Conservation (phyloP, 768 basidiomycete genomes). For the Mycena polygramma region DNA sequence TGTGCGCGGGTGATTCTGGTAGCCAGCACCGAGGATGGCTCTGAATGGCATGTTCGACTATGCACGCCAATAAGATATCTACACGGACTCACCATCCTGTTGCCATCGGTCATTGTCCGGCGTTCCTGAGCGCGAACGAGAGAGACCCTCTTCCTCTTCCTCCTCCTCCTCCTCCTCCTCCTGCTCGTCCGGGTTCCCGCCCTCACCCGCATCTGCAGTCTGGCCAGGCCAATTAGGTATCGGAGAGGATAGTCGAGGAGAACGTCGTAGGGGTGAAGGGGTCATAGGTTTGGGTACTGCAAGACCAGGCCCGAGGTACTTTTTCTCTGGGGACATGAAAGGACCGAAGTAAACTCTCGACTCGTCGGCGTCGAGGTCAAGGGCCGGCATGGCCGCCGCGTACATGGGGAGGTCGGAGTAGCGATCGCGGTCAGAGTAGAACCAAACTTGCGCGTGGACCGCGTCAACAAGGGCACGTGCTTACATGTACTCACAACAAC, state of each 20-base stretch:
- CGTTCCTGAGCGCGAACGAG: conserved; percentile 56
- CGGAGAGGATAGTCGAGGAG: conserved; percentile 62
- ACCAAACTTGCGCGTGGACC: background rate
- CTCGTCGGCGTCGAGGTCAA: conserved; percentile 56
- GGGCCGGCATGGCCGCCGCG: conserved; percentile 43
- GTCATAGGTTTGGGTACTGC: conserved; percentile 42
- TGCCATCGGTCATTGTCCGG: conserved; percentile 60
- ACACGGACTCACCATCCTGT: conserved; percentile 59
- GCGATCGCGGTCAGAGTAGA: conserved; percentile 11
- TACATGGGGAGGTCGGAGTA: conserved; percentile 23
- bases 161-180: conserved; percentile 50
- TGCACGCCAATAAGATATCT: conserved; percentile 17
- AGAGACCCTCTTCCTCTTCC: conserved; percentile 46
- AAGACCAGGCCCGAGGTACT: conserved; percentile 50
- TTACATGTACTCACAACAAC: background rate
- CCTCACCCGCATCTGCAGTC: conserved; percentile 42
- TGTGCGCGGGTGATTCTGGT: conserved; percentile 75
- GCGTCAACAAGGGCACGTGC: conserved; percentile 2
- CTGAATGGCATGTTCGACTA: conserved; percentile 48
- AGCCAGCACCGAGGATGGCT: conserved; percentile 78
- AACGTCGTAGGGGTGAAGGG: conserved; percentile 57
- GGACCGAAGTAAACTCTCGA: conserved; percentile 66
- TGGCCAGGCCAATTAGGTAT: conserved; percentile 47
- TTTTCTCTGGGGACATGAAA: conserved; percentile 66
- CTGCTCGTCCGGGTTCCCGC: conserved; percentile 45